phyloP scores from a whole-genome alignment of 2,329 filamentous ascomycete genomes.

The Colletotrichum simmondsii region DNA sequence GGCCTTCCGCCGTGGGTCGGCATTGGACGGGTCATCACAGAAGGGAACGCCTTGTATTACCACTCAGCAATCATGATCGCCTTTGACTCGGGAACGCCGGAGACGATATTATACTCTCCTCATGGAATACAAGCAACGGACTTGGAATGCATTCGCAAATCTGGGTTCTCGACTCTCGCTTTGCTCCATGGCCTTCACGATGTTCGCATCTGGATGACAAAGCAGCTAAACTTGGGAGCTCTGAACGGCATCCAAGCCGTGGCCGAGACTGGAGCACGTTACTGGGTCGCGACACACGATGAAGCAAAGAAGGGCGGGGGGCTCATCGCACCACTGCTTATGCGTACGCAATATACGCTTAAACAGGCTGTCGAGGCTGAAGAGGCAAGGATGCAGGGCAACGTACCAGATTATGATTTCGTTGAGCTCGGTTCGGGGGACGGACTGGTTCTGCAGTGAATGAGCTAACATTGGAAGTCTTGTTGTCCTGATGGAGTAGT shows the following conservation, averaged over 20 bases:
- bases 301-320: conserved; percentile 70
- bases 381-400: conserved; percentile 39
- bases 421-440: conserved; percentile 67
- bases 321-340: conserved; percentile 63
- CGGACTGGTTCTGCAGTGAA: conserved; percentile 58
- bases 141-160: conserved; percentile 54
- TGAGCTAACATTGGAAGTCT: background rate
- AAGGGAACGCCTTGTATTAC: conserved; percentile 67
- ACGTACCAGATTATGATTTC: conserved; percentile 57
- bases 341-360: conserved; percentile 55
- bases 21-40: conserved; percentile 66
- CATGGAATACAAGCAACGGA: conserved; percentile 42
- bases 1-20: conserved; percentile 69
- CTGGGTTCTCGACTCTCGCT: conserved; percentile 62
- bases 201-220: conserved; percentile 58
- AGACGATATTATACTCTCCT: conserved; percentile 32
- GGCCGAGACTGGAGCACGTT: conserved; percentile 61
- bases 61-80: conserved; percentile 71
- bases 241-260: conserved; percentile 70
- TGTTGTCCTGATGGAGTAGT: no score
- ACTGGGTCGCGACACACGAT: conserved; percentile 75
- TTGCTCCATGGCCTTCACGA: conserved; percentile 74
- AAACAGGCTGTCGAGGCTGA: conserved; percentile 54
- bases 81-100: conserved; percentile 51
- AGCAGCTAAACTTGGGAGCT: conserved; percentile 73